Percentiles rank a stretch among this genome's conserved stretches.
Conservation (phyloP, 768 basidiomycete species). For the Aureoboletus auriporus region DNA sequence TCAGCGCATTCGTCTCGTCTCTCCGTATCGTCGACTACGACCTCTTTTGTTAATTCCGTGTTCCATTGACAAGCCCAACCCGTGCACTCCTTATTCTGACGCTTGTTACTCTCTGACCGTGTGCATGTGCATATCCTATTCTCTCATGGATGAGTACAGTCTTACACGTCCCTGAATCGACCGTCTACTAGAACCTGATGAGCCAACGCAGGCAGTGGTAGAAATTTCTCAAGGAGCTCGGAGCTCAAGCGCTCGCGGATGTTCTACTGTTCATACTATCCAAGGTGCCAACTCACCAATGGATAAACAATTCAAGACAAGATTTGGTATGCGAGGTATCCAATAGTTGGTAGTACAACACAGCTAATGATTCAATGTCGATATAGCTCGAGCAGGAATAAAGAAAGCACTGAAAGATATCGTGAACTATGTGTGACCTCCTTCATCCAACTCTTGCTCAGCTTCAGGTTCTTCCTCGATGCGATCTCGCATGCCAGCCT, state of each 20-base stretch:
- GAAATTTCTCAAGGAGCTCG: too few relatives aligned
- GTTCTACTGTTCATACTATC: too few relatives aligned
- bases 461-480: conserved; percentile 66
- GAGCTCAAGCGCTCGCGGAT: too few relatives aligned
- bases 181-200: too few relatives aligned
- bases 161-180: too few relatives aligned
- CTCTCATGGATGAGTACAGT: too few relatives aligned
- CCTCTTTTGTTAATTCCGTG: conserved; percentile 58
- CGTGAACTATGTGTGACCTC: neutral
- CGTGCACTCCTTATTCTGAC: neutral
- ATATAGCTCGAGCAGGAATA: conserved; percentile 3
- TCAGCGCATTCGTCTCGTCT: conserved; percentile 51
- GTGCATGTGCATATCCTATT: too few relatives aligned
- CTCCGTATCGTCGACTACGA: conserved; percentile 64
- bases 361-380: conserved; percentile 9
- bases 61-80: neutral
- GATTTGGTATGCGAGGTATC: neutral
- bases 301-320: neutral
- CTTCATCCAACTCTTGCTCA: conserved; percentile 55
- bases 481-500: conserved; percentile 51
- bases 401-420: conserved; percentile 1
- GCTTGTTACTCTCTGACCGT: neutral
- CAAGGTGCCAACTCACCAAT: neutral
- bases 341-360: conserved; percentile 5
- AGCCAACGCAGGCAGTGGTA: too few relatives aligned